These are phyloP conservation scores for Pseudogymnoascus sp. DNA, from an alignment of 2,329 filamentous ascomycete genomes.

Conservation along the genomic window DNA sequence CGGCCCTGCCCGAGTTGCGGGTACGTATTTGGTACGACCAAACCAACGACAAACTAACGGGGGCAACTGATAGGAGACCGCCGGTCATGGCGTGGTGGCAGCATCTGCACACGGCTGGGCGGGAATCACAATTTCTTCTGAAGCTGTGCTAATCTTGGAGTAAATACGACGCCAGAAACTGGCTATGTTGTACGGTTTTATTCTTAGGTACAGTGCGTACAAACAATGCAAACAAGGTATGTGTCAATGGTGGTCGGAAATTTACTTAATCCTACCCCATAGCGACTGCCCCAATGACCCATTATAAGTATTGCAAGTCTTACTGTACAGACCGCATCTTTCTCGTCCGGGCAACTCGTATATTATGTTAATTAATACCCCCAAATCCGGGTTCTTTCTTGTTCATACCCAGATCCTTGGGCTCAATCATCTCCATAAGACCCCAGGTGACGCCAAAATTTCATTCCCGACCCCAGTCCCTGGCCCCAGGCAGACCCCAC, in stretches of 20 bases:
- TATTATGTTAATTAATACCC: not conserved
- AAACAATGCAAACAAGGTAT: not conserved
- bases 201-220: not conserved
- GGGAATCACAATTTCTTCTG: not conserved
- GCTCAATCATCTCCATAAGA: not conserved
- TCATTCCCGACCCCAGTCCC: not conserved
- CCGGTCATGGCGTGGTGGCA: not conserved
- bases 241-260: not conserved
- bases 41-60: not conserved
- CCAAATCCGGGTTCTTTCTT: not conserved
- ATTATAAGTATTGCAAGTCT: not conserved
- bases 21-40: not conserved
- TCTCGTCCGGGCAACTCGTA: not conserved
- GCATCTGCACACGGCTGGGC: not conserved
- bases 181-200: not conserved
- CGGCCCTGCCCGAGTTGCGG: not conserved
- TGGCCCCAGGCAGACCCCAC: not conserved
- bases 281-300: not conserved
- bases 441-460: not conserved
- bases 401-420: not conserved
- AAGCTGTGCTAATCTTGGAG: not conserved
- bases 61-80: not conserved
- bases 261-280: not conserved
- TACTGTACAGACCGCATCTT: not conserved
- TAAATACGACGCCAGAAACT: not conserved